Evolutionary conservation across 2,329 filamentous ascomycete species (phyloP).

Genomic region (Neofusicoccum umdonicola): DNA sequence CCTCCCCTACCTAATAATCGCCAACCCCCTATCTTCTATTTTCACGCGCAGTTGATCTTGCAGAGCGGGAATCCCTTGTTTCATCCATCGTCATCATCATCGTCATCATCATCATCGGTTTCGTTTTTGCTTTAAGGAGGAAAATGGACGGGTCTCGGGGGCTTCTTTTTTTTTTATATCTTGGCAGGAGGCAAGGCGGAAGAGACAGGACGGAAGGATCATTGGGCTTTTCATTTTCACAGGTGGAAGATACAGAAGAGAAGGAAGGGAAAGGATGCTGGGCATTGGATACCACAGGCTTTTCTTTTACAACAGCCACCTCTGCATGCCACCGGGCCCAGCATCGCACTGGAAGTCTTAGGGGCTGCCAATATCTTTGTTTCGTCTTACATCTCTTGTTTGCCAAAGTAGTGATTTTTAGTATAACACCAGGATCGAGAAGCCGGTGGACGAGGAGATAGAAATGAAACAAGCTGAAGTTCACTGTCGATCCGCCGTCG

Average conservation of each 20-base stretch:
- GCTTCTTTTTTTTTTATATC: not conserved
- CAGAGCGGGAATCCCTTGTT: conserved; percentile 7
- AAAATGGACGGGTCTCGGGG: conserved; percentile 1
- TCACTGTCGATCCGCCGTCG: not conserved
- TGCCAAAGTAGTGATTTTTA: conserved; percentile 13
- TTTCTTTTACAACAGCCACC: not conserved
- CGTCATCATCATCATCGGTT: not conserved
- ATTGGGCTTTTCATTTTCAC: conserved; percentile 1
- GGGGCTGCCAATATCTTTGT: conserved; percentile 2
- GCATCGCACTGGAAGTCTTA: not conserved
- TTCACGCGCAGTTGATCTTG: conserved; percentile 6
- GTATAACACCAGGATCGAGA: not conserved
- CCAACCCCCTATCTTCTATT: not conserved
- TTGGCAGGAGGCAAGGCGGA: not conserved
- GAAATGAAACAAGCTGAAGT: conserved; percentile 16
- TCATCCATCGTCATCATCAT: not conserved
- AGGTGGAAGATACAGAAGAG: not conserved
- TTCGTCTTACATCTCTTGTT: conserved; percentile 9
- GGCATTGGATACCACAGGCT: conserved; percentile 11
- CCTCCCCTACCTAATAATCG: conserved; percentile 7
- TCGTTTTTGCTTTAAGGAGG: conserved; percentile 5
- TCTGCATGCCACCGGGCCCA: not conserved
- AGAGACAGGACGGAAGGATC: not conserved
- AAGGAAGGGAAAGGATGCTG: conserved; percentile 9
- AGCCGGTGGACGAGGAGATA: not conserved